Conservation (phyloP, 768 basidiomycete genomes). For the Gloeostereum incarnatum region DNA sequence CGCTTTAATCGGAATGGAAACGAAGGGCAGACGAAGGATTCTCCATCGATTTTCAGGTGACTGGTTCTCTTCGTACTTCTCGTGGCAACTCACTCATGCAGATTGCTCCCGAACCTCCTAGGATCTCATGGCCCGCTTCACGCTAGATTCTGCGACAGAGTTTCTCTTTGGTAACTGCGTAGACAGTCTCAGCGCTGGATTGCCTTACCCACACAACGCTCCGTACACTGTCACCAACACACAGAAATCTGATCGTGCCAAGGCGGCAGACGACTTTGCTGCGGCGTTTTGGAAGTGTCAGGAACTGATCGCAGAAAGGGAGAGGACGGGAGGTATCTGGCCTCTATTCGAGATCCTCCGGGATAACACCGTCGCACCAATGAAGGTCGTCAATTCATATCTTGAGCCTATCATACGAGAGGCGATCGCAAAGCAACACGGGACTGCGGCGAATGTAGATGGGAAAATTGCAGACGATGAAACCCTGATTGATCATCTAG, state of each 20-base stretch:
- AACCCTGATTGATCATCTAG: constrained; percentile 49
- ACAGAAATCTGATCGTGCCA: constrained; percentile 13
- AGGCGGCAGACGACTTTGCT: constrained; percentile 32
- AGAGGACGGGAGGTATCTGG: constrained; percentile 40
- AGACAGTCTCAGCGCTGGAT: constrained; percentile 36
- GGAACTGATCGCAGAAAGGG: constrained; percentile 28
- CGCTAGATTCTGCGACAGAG: constrained; percentile 57
- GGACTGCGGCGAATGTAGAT: constrained; percentile 9
- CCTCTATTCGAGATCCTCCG: constrained; percentile 38
- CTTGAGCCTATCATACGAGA: constrained; percentile 44
- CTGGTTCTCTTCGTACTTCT: constrained; percentile 2
- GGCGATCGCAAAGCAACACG: constrained; percentile 27
- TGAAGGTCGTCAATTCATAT: constrained; percentile 43
- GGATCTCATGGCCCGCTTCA: constrained; percentile 55
- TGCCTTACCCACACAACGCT: constrained; percentile 44
- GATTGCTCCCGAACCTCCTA: constrained; percentile 10
- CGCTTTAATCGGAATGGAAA: constrained; percentile 33
- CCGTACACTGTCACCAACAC: constrained; percentile 14
- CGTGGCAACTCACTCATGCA: neutral
- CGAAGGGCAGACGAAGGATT: constrained; percentile 37
- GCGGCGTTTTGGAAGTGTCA: constrained; percentile 41
- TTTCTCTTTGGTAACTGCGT: constrained; percentile 58
- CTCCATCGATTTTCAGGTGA: constrained; percentile 51
- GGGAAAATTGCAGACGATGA: constrained; percentile 28
- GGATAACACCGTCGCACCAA: constrained; percentile 36